phyloP scores from a whole-genome alignment of 768 basidiomycete species.

The Russula olivacea region DNA sequence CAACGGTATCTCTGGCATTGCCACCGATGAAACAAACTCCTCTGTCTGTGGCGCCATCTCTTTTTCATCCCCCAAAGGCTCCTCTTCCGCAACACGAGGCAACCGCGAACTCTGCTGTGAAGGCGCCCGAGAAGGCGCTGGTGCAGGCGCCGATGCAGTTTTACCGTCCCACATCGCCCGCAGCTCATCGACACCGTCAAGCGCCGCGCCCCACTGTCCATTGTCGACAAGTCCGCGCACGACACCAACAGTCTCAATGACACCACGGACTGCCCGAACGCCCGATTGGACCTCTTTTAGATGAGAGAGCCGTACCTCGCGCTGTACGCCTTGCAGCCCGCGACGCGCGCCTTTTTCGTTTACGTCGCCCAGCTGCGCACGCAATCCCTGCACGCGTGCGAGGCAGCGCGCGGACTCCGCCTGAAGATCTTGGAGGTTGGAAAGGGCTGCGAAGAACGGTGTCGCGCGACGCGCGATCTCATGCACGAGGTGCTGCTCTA shows the following conservation, averaged over 20 bases:
- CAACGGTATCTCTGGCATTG: slow-evolving; percentile 42
- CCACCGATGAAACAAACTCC: not conserved
- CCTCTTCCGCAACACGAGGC: slow-evolving; percentile 35
- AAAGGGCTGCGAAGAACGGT: slow-evolving; percentile 93
- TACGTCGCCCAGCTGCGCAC: slow-evolving; percentile 64
- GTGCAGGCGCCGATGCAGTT: not conserved
- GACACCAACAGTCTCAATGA: slow-evolving; percentile 72
- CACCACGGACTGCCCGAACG: slow-evolving; percentile 56
- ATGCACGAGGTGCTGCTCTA: slow-evolving; percentile 90
- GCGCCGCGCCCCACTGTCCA: slow-evolving; percentile 84
- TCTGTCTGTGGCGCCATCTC: slow-evolving; percentile 21
- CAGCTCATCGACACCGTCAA: slow-evolving; percentile 67
- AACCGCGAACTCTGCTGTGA: slow-evolving; percentile 1
- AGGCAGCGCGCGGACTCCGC: slow-evolving; percentile 83
- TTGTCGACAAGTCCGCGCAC: slow-evolving; percentile 69
- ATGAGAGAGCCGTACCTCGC: slow-evolving; percentile 55
- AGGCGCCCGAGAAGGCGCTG: not conserved
- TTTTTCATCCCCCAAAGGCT: slow-evolving; percentile 20
- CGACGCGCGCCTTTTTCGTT: slow-evolving; percentile 72
- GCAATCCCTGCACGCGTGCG: slow-evolving; percentile 64
- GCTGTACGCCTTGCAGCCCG: slow-evolving; percentile 68
- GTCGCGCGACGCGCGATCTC: slow-evolving; percentile 88
- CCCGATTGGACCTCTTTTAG: slow-evolving; percentile 56
- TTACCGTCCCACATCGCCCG: slow-evolving; percentile 48
- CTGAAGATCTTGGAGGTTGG: slow-evolving; percentile 90